Evolutionary conservation across 805 yeast species (phyloP).

Genomic region (Ogataea polymorpha): DNA sequence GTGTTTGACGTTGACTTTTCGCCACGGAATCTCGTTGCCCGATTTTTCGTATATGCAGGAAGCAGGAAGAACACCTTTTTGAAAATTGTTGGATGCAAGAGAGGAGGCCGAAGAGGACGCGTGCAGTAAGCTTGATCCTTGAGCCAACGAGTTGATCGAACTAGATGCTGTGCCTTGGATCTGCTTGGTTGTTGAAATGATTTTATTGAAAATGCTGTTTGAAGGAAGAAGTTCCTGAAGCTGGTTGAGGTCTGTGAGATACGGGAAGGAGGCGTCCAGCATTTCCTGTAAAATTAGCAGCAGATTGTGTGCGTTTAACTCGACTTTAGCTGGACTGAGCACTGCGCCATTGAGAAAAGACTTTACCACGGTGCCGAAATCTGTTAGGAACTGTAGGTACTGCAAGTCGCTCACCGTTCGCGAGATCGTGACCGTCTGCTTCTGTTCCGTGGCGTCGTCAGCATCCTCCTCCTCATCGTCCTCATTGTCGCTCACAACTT

Average conservation of each 20-base stretch:
- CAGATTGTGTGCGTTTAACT: conserved; percentile 67
- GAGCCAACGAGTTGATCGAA: conserved; percentile 29
- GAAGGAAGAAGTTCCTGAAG: conserved; percentile 69
- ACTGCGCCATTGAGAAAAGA: conserved; percentile 45
- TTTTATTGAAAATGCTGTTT: conserved; percentile 50
- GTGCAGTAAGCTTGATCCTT: conserved; percentile 22
- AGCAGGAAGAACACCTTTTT: conserved; percentile 9
- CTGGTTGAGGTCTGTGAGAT: conserved; percentile 66
- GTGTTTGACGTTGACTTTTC: conserved; percentile 65
- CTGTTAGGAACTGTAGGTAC: conserved; percentile 40
- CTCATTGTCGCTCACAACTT: conserved; percentile 27
- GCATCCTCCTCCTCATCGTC: conserved; percentile 33
- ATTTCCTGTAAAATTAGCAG: conserved; percentile 71
- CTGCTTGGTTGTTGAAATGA: conserved; percentile 42
- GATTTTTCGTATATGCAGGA: conserved; percentile 33
- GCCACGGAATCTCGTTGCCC: conserved; percentile 64
- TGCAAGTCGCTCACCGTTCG: conserved; percentile 39
- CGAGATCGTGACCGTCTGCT: conserved; percentile 23
- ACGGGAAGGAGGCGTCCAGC: conserved; percentile 76
- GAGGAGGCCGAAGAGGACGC: conserved; percentile 16
- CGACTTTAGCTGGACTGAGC: conserved; percentile 55
- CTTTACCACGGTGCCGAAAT: conserved; percentile 38
- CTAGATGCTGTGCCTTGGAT: conserved; percentile 32
- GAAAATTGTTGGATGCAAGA: conserved; percentile 7
- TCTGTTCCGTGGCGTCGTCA: conserved; percentile 18